Evolutionary conservation across 768 basidiomycete genomes (phyloP), one percentile per base, ranked within the genome.

Genomic region (Crassisporium funariophilum): DNA sequence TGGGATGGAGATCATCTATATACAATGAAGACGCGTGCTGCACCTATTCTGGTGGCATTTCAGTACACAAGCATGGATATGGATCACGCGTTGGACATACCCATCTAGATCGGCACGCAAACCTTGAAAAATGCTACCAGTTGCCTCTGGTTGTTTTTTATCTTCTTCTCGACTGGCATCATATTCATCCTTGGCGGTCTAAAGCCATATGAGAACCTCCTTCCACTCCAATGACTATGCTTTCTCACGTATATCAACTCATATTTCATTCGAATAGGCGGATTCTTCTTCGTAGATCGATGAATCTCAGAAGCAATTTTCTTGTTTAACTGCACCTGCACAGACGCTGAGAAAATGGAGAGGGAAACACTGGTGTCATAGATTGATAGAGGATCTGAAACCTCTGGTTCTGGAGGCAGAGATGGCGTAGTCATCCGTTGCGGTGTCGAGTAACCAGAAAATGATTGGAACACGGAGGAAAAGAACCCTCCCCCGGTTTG

Each of bases 231-330:
- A 24, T 24, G 33, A 12, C 6, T 11, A 33, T n/a, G 25, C 25
- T 10, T 3, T 56, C 82, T 52, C 42, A 89, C 87, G 70, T 91
- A 98, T 31, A 99, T 91, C 10, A 99, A 74, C 54, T 88, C 82
- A 44, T 89, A 88, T 45, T 76, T 83, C 61, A 94, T 78, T 41
- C 72, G 78, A 4, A 68, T 70, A 0, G 95, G 95, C 0, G 91
- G 88, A 44, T 89, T 85, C 74, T 99, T 99, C 78, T 98, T 98
- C 9, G 95, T 99, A 1, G 92, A 90, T 48, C 95, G 76, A 49
- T 88, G 78, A 24, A 98, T 71, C 64, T 98, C 95, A 7, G 71
- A 64, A 2, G 79, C 72, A 38, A 87, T 69, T 59, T 86, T 88
- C 64, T 79, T 76, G 51, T 82, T 81, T 13, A 90, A 63, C 34